phyloP scores from a whole-genome alignment of 1,284 basidiomycete genomes.

The Xerocomus cyaneibrunnescens region DNA sequence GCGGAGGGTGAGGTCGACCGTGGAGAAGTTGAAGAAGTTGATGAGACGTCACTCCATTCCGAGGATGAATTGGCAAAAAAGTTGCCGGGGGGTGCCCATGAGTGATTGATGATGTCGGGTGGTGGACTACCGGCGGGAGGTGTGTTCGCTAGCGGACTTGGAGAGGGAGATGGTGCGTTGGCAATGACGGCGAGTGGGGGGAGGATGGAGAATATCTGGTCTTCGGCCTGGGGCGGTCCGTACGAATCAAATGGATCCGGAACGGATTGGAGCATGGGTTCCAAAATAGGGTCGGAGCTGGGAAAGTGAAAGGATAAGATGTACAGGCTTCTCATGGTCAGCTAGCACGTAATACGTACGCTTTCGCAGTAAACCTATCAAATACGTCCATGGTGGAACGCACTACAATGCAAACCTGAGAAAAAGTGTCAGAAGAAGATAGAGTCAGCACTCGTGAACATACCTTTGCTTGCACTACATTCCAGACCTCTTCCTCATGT shows the following conservation, averaged over 20 bases:
- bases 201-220: slow-evolving; percentile 91
- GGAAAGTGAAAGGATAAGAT: slow-evolving; percentile 21
- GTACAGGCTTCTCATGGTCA: not conserved
- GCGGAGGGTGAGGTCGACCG: slow-evolving; percentile 45
- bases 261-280: slow-evolving; percentile 85
- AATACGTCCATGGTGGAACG: slow-evolving; percentile 81
- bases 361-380: slow-evolving; percentile 85
- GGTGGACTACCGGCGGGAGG: slow-evolving; percentile 42
- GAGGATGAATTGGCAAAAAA: slow-evolving; percentile 45
- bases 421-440: slow-evolving; percentile 22
- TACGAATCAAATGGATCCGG: slow-evolving; percentile 95
- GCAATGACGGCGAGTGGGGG: slow-evolving; percentile 78
- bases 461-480: slow-evolving; percentile 82
- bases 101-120: slow-evolving; percentile 33
- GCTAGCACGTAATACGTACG: slow-evolving; percentile 48
- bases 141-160: slow-evolving; percentile 47
- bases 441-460: slow-evolving; percentile 8
- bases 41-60: slow-evolving; percentile 51
- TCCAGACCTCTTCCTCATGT: slow-evolving; percentile 93
- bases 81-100: slow-evolving; percentile 42
- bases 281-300: slow-evolving; percentile 87
- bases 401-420: slow-evolving; percentile 67
- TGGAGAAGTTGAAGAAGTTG: slow-evolving; percentile 42
- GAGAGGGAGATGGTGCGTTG: slow-evolving; percentile 51
- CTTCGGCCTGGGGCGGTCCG: slow-evolving; percentile 82